Evolutionary conservation across 352 stramenopile species (phyloP), one percentile per base, ranked within the genome.

Genomic region (Elongisporangium undulatum): DNA sequence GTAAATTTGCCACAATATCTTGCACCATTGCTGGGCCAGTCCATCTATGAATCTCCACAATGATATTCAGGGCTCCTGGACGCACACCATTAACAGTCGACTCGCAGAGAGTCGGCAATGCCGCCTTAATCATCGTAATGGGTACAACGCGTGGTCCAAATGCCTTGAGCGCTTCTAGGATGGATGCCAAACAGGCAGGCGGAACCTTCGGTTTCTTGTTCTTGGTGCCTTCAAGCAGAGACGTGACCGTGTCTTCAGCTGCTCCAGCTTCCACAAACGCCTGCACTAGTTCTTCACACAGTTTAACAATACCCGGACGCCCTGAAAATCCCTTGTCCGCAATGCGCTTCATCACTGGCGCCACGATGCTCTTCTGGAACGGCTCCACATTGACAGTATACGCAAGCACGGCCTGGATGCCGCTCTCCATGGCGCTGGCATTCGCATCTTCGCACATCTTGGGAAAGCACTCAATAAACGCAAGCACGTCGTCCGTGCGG

Each of bases 161-260:
- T 7, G 77, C 81, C 58, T 90, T 89, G 21, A 96, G 70, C 8
- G 77, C 72, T 38, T 95, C 85, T 0, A 94, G 60, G 13, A 87
- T 81, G 53, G 68, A 79, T 3, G 68, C 65, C 0, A 81, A 67
- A 76, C 87, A 95, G 0, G 81, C 84, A 12, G 87, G 84, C 19
- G 87, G 85, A 0, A 94, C 85, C 26, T 96, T 96, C 1, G 85
- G 87, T 55, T 96, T 96, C 48, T 88, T 89, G 62, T 95, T 93
- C 48, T 86, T 90, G 2, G 85, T 90, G 24, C 85, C 87, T 83
- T 95, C 85, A 20, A 96, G 69, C 1, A 96, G 58, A 20, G 84
- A 77, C 5, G 41, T 66, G 10, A 93, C 70, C 5, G 87, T 95
- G 45, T 92, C 79, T 64, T 94, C 84, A 0, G 74, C 85, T 8